Percentiles rank a stretch among this genome's conserved stretches.
Evolutionary conservation across 441 rosid species (phyloP).

Genomic region (Hura crepitans): DNA sequence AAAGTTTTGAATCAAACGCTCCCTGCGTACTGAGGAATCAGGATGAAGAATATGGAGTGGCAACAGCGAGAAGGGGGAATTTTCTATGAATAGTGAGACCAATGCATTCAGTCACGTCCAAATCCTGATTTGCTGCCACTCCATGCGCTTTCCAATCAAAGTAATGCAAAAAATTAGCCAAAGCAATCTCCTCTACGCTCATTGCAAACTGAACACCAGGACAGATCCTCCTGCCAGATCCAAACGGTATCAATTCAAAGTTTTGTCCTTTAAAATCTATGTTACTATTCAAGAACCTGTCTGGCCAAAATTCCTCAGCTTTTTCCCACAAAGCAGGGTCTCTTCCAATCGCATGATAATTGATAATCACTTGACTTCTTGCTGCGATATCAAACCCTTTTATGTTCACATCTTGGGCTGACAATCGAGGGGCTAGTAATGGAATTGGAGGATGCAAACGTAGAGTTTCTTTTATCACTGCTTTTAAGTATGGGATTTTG

Average conservation of each 20-base stretch:
- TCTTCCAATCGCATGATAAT: conserved; percentile 45
- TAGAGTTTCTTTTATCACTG: conserved; percentile 46
- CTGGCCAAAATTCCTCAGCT: conserved; percentile 41
- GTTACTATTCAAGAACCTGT: conserved; percentile 37
- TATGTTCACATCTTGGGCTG: conserved; percentile 32
- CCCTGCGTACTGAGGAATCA: no score
- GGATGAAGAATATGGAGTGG: conserved; percentile 19
- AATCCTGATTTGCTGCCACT: conserved; percentile 25
- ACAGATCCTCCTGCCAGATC: conserved; percentile 39
- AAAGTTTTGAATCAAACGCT: no score
- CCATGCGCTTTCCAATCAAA: conserved; percentile 36
- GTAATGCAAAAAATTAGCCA: conserved; percentile 30
- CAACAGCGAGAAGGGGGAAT: conserved; percentile 29
- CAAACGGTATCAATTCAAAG: conserved; percentile 38
- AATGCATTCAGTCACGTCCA: conserved; percentile 28
- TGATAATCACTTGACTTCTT: conserved; percentile 37
- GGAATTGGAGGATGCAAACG: conserved; percentile 48
- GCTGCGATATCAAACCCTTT: conserved; percentile 35
- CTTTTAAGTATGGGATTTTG: conserved; percentile 32
- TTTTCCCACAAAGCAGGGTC: conserved; percentile 40
- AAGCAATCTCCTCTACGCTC: conserved; percentile 23
- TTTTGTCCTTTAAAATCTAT: conserved; percentile 36
- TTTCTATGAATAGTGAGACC: conserved; percentile 26
- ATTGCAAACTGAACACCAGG: conserved; percentile 32
- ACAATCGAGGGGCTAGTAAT: conserved; percentile 35